Base-by-base conservation (phyloP, 2,329 filamentous ascomycete species). In the Daldinia sp. region DNA sequence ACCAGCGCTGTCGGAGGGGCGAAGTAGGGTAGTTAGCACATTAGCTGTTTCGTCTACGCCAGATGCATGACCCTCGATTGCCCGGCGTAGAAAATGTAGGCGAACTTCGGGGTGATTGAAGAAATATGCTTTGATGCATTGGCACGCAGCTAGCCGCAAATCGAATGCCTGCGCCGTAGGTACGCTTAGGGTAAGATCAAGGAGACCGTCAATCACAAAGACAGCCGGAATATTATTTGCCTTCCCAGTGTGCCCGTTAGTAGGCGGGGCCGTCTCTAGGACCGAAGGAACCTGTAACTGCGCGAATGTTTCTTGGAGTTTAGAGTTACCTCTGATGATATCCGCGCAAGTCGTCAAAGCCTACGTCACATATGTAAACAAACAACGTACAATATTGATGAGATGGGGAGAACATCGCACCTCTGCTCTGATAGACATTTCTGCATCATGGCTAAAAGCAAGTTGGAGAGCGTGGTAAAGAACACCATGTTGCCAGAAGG, bases 111-210 rank as follows among this genome's bases (percentile, higher is more conserved):
- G 79, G 75, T 98, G 94, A 45, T 90, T 88, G 71, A 86, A 88
- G 71, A 97, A 93, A 76, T 99, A 99, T 1, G 95, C 93, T 76
- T 97, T 94, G 64, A 99, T 87, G 72, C 94, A 96, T 71, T 94
- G 90, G 74, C 91, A 95, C 19, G 92, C 93, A 17, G 94, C 91
- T 72, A 93, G 86, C 21, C 95, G 89, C 34, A 94, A 82, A 76
- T 96, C 90, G 69, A 97, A 91, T 32, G 91, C 83, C 53, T 88
- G 84, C 17, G 86, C 78, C 0, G 88, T 81, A 27, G 89, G 84
- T 19, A 90, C 81, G 58, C 88, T 88, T 7, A 99, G 81, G 0
- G 90, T 89, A 41, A 97, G 80, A 70, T 97, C 93, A 48, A 99
- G 82, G 15, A 99, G 82, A 1, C 92, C 95, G 76, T 98, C 94